Evolutionary conservation across 768 basidiomycete species (phyloP), one percentile per base, ranked within the genome.

Genomic region (Collybia nuda): DNA sequence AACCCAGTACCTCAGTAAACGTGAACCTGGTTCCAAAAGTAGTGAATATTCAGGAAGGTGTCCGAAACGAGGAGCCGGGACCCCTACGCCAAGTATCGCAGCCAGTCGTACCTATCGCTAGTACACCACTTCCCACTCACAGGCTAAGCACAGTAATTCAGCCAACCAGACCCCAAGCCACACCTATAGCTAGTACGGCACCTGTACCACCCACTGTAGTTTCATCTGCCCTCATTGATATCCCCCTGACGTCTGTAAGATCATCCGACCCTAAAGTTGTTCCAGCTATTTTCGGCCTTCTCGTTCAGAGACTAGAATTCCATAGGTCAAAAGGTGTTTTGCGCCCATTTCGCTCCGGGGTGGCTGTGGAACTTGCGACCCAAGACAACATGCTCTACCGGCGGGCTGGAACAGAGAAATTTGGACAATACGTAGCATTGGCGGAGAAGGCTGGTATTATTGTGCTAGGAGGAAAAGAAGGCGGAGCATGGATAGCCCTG

Each of bases 391-490:
- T 1, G 9, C 60, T 71, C 2, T 80, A 78, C 46, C 56, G 60
- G 57, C 59, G 59, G 28, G 77, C 73, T 8, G 73, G 75, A 1
- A 74, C 71, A 4, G 23, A 66, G 5, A 70, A 59, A 21, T 78
- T 80, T 53, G 62, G 62, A 15, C 68, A 74, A 37, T 82, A 80
- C 53, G 45, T 66, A 11, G 55, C 52, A 7, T 52, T 70, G 47
- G 80, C 80, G 11, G 62, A 65, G 35, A 61, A 70, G 49, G 62
- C 55, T 12, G 70, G 66, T 19, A 63, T 80, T 24, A 55, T 79
- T 46, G 65, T 68, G 37, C 63, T 69, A 12, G 79, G 79, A 23
- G 77, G 75, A 3, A 39, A 36, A 38, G 69, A 64, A 22, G 67
- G 67, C 3, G 32, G 49, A 12, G 71, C 68, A 7, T 78, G 78